phyloP scores from a whole-genome alignment of 306 rosid species.

The Trifolium dubium region DNA sequence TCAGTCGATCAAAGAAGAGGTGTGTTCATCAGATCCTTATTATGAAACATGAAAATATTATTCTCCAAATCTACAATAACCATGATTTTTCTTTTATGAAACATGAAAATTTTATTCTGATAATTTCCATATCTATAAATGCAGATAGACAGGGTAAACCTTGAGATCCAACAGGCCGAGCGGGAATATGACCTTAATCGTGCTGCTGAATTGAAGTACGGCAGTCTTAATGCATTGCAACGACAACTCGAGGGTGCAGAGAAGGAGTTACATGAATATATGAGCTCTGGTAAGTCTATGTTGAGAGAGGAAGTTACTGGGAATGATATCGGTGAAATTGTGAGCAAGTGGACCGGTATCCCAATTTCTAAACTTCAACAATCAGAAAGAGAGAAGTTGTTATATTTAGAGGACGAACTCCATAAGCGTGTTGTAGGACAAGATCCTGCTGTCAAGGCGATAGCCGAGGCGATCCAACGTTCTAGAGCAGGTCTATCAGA shows the following conservation, averaged over 20 bases:
- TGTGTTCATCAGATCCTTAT: constrained; percentile 16
- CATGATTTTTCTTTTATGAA: not conserved
- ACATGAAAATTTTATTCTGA: constrained; percentile 12
- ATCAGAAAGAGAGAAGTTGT: constrained; percentile 84
- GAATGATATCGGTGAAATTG: constrained; percentile 89
- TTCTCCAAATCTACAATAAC: not conserved
- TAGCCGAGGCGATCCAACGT: constrained; percentile 93
- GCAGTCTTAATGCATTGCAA: constrained; percentile 89
- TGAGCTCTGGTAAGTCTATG: constrained; percentile 95
- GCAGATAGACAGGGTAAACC: constrained; percentile 93
- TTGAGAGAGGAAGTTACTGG: constrained; percentile 95
- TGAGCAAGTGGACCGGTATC: constrained; percentile 98
- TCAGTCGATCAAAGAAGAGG: constrained; percentile 99
- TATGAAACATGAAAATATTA: no score
- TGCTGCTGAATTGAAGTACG: constrained; percentile 95
- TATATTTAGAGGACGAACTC: constrained; percentile 91
- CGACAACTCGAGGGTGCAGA: constrained; percentile 82
- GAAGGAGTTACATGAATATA: constrained; percentile 83
- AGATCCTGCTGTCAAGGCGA: constrained; percentile 93
- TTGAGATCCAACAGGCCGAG: constrained; percentile 97
- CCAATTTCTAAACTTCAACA: constrained; percentile 97
- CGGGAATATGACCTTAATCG: constrained; percentile 97
- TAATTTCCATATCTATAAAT: constrained; percentile 25
- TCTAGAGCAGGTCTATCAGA: constrained; percentile 98
- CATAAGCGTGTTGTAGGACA: constrained; percentile 97